Evolutionary conservation across 2,329 filamentous ascomycete genomes (phyloP).

Genomic region (Tolypocladium inflatum): DNA sequence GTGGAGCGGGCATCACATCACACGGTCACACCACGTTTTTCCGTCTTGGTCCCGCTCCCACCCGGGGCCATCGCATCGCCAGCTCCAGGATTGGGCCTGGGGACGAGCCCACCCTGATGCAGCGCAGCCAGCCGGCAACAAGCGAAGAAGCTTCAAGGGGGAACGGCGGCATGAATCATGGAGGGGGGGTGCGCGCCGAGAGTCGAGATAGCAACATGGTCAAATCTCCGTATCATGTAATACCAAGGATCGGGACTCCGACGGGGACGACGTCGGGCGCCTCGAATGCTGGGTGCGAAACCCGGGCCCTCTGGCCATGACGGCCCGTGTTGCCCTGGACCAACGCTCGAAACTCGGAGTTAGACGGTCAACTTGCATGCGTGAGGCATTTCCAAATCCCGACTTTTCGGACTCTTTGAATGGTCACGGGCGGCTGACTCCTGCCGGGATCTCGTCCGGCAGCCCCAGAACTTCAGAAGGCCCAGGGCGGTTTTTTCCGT

Average conservation of each 20-base stretch:
- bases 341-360: not conserved
- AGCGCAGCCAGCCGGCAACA: not conserved
- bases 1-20: not conserved
- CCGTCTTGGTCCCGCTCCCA: not conserved
- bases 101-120: not conserved
- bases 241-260: not conserved
- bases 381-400: not conserved
- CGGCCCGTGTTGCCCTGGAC: not conserved
- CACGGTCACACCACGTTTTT: not conserved
- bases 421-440: not conserved
- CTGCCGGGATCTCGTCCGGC: not conserved
- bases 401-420: not conserved
- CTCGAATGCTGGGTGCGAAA: not conserved
- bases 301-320: too few relatives aligned
- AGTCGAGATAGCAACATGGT: not conserved
- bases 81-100: not conserved
- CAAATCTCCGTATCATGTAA: not conserved
- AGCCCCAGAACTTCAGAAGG: not conserved
- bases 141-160: not conserved
- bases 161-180: not conserved
- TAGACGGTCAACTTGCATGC: not conserved
- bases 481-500: too few relatives aligned
- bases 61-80: not conserved
- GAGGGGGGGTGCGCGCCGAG: not conserved
- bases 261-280: not conserved